Evolutionary conservation across 2,329 filamentous ascomycete genomes (phyloP).

Genomic region (Gaeumannomyces tritici): DNA sequence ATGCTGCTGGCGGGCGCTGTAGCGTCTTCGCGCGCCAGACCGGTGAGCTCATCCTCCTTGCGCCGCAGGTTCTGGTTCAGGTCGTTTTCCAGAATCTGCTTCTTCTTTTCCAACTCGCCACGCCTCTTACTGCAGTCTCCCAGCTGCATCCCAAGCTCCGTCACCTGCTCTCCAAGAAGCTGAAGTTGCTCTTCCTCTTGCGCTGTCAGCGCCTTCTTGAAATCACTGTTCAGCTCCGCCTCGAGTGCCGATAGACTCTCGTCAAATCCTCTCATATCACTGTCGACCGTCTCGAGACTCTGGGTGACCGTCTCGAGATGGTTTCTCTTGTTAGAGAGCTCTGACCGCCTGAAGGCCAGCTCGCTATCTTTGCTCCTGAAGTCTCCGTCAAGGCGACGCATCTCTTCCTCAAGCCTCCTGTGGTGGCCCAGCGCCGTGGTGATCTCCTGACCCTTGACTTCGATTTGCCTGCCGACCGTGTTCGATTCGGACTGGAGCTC

Average conservation of each 20-base stretch:
- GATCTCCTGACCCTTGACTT: conserved; percentile 78
- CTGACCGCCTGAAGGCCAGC: conserved; percentile 62
- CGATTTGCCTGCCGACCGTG: conserved; percentile 60
- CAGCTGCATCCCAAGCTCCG: conserved; percentile 67
- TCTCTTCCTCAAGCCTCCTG: conserved; percentile 71
- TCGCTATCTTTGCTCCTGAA: conserved; percentile 74
- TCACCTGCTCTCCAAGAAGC: conserved; percentile 55
- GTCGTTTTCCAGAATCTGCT: conserved; percentile 77
- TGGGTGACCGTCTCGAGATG: conserved; percentile 61
- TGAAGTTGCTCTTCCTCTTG: conserved; percentile 80
- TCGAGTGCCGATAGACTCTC: conserved; percentile 70
- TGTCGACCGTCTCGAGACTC: conserved; percentile 59
- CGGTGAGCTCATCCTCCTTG: conserved; percentile 76
- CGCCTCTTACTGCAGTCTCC: conserved; percentile 65
- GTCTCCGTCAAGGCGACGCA: conserved; percentile 69
- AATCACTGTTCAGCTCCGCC: conserved; percentile 72
- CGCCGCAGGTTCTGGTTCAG: conserved; percentile 82
- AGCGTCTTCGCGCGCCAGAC: conserved; percentile 60
- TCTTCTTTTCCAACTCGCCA: conserved; percentile 68
- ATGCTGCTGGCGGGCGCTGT: conserved; percentile 17
- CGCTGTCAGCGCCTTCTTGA: conserved; percentile 78
- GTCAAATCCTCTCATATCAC: conserved; percentile 64
- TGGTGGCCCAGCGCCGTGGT: conserved; percentile 77
- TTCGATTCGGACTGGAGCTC: conserved; percentile 50
- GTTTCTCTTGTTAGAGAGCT: conserved; percentile 63